phyloP scores from a whole-genome alignment of 768 basidiomycete species.

The Lactarius hatsudake region DNA sequence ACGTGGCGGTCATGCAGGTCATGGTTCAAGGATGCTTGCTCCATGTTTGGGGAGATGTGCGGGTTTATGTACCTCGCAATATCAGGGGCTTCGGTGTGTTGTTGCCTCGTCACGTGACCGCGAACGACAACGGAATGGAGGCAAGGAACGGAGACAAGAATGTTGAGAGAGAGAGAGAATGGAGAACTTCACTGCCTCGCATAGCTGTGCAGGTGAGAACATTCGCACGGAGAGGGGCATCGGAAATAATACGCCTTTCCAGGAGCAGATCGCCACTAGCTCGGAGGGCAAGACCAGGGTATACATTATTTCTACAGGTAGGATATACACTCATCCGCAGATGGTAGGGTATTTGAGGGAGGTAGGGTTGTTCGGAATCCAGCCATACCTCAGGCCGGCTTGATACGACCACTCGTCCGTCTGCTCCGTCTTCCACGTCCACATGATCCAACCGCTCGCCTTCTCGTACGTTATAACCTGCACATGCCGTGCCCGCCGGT shows the following conservation, averaged over 20 bases:
- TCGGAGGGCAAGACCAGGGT: background rate
- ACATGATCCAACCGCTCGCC: constrained; percentile 71
- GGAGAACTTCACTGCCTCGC: background rate
- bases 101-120: constrained; percentile 9
- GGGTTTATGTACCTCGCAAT: constrained; percentile 16
- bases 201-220: background rate
- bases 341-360: constrained; percentile 56
- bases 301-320: background rate
- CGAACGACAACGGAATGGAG: background rate
- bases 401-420: constrained; percentile 92
- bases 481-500: background rate
- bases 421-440: constrained; percentile 81
- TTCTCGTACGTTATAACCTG: constrained; percentile 58
- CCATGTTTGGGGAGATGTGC: background rate
- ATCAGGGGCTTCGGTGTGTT: constrained; percentile 6
- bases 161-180: background rate
- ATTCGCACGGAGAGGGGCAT: background rate
- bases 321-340: constrained; percentile 41
- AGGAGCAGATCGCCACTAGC: background rate
- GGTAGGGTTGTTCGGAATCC: constrained; percentile 71
- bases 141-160: background rate
- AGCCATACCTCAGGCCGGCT: constrained; percentile 73
- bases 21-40: background rate
- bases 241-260: background rate
- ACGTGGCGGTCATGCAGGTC: background rate